These are phyloP conservation scores for Elasticomyces elasticus DNA, from an alignment of 495 filamentous ascomycete genomes.

Conservation along the genomic window DNA sequence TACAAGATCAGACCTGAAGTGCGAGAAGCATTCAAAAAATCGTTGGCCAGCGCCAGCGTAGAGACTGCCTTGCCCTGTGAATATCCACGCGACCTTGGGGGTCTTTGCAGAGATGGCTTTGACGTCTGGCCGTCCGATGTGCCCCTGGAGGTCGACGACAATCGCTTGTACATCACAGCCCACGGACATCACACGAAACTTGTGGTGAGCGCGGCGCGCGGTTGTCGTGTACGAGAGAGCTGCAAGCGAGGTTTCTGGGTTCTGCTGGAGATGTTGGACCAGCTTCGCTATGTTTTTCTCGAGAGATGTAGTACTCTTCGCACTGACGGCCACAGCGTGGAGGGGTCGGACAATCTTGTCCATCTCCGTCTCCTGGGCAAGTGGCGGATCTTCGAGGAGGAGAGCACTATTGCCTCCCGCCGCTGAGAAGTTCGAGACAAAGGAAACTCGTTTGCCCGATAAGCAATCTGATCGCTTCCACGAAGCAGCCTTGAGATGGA, in stretches of 20 bases:
- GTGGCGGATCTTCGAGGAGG: slow-evolving; percentile 48
- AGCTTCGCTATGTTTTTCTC: slow-evolving; percentile 25
- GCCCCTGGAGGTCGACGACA: not conserved
- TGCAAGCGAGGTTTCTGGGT: slow-evolving; percentile 36
- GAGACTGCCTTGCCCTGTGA: slow-evolving; percentile 17
- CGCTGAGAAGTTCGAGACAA: slow-evolving; percentile 61
- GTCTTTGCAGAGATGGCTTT: slow-evolving; percentile 16
- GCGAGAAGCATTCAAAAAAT: slow-evolving; percentile 3
- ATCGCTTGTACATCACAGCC: slow-evolving; percentile 36
- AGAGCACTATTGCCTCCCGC: slow-evolving; percentile 46
- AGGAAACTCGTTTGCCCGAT: slow-evolving; percentile 39
- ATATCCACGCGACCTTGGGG: slow-evolving; percentile 11
- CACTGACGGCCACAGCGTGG: slow-evolving; percentile 49
- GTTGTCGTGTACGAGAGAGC: slow-evolving; percentile 72
- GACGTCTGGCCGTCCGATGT: slow-evolving; percentile 23
- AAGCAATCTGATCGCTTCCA: not conserved
- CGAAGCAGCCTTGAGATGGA: slow-evolving; percentile 14
- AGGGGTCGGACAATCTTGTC: slow-evolving; percentile 44
- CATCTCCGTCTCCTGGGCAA: slow-evolving; percentile 19
- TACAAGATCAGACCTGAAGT: slow-evolving; percentile 6
- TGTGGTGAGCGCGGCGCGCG: slow-evolving; percentile 73
- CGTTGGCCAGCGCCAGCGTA: slow-evolving; percentile 7
- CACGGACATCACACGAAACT: slow-evolving; percentile 55
- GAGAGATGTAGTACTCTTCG: slow-evolving; percentile 35
- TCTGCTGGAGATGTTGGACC: slow-evolving; percentile 40